Evolutionary conservation across 163 green algal genomes (phyloP).

Genomic region (Chloromonas sp.): DNA sequence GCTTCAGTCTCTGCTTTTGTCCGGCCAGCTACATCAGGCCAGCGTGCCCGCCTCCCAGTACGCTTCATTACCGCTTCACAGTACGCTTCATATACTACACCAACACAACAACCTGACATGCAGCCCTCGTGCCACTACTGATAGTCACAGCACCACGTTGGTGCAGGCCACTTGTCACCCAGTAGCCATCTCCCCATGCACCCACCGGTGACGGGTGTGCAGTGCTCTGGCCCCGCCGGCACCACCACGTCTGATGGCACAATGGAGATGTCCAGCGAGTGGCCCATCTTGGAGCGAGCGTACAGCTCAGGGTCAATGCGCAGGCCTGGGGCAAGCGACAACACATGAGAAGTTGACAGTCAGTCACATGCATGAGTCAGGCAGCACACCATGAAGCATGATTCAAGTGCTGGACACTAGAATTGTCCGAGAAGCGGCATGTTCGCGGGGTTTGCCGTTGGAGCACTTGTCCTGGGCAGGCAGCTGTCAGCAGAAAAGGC

Average conservation of each 20-base stretch:
- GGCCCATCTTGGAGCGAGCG: constrained; percentile 69
- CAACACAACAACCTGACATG: too few species aligned
- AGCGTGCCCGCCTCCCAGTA: too few species aligned
- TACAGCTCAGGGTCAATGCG: constrained; percentile 82
- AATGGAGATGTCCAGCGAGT: constrained; percentile 53
- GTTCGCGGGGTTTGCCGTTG: neutral
- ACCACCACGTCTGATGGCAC: constrained; percentile 29
- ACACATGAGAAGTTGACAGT: neutral
- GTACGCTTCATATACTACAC: too few species aligned
- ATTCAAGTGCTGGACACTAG: neutral
- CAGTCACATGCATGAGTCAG: neutral
- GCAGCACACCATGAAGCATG: neutral
- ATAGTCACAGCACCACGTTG: neutral
- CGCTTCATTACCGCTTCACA: too few species aligned
- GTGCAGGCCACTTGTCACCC: neutral
- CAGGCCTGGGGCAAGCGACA: constrained; percentile 50
- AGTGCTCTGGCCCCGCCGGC: constrained; percentile 33
- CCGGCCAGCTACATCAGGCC: too few species aligned
- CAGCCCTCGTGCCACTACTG: neutral
- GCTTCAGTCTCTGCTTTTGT: neutral
- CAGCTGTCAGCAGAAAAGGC: neutral
- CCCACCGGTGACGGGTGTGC: constrained; percentile 22
- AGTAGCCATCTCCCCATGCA: neutral
- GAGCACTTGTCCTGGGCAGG: neutral
- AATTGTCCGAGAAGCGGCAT: neutral